Percentiles rank a stretch among this genome's conserved stretches.
Conservation (phyloP, 1,139 yeast species). For the Pichia sp. region DNA sequence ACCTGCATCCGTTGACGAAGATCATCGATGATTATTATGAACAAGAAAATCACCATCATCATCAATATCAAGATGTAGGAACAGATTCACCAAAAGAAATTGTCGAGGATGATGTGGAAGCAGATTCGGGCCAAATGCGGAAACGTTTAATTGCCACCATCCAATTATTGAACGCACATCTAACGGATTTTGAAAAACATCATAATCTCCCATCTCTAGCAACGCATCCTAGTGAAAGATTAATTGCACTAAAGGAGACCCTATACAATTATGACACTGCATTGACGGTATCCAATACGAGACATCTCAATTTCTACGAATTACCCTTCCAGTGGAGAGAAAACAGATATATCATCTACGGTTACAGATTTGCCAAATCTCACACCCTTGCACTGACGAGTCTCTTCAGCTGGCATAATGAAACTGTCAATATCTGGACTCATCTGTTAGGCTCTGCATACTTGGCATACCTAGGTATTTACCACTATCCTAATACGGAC, state of each 20-base stretch:
- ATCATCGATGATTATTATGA: conserved; percentile 43
- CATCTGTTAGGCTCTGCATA: conserved; percentile 66
- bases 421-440: conserved; percentile 90
- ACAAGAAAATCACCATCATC: conserved; percentile 6
- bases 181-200: conserved; percentile 22
- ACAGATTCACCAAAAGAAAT: no score
- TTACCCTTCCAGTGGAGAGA: conserved; percentile 92
- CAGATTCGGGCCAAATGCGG: background rate
- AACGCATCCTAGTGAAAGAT: conserved; percentile 33
- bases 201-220: conserved; percentile 14
- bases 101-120: no score
- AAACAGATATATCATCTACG: conserved; percentile 74
- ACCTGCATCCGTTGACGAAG: conserved; percentile 33
- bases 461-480: conserved; percentile 48
- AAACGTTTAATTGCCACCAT: conserved; percentile 5
- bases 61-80: no score
- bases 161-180: conserved; percentile 11
- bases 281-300: conserved; percentile 42
- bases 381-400: conserved; percentile 54
- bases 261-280: conserved; percentile 60
- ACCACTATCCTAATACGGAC: conserved; percentile 54
- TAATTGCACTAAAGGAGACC: conserved; percentile 32
- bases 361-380: conserved; percentile 74
- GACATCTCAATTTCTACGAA: conserved; percentile 74
- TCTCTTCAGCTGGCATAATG: conserved; percentile 70